Base-by-base conservation (phyloP, 1,284 basidiomycete species). In the Trametes versicolor region DNA sequence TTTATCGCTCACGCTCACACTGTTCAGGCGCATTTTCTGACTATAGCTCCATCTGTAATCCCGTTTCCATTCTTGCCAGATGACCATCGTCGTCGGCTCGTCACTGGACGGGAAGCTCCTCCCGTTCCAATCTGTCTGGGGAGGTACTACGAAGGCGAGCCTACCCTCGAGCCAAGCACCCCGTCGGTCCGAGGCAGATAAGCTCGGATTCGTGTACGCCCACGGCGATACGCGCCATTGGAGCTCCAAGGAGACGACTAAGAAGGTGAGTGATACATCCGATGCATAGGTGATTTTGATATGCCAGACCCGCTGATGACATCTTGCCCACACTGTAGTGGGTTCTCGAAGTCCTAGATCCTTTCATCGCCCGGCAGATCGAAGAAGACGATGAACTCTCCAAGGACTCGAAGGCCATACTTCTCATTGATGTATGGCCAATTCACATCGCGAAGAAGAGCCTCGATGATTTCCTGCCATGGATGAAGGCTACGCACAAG, bases 91-190 rank as follows among this genome's bases (percentile, higher is more conserved):
- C 8, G 37, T 56, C 6, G 47, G 34, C 0, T 58, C 57, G 0
- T 58, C 57, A 1, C n/a, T 58, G n/a, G 32, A 37, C 12, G 29
- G 57, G 4, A 34, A 58, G 15, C 25, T 50, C 10, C 57, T 58
- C 1, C 57, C 45, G 4, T 58, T 58, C 25, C 57, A 58, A 19
- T 58, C 47, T 2, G 47, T 58, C 45, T 58, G 57, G 57, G 57
- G 47, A 19, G 57, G 57, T 3, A 58, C 15, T 4, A 58, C 47
- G 5, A 29, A 36, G 0, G 48, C 32, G 10, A 37, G 34, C 17
- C 48, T 58, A 1, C 57, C 57, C 2, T 36, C 57, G 6, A 27
- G 27, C 23, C 10, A 50, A 4, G 57, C 57, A 25, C 47, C 57
- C 7, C 45, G 57, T 3, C 57, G 21, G 1, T 32, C 17, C 3